These are phyloP conservation scores for Fraxinus excelsior DNA, from an alignment of 257 asterid genomes.

Conservation along the genomic window DNA sequence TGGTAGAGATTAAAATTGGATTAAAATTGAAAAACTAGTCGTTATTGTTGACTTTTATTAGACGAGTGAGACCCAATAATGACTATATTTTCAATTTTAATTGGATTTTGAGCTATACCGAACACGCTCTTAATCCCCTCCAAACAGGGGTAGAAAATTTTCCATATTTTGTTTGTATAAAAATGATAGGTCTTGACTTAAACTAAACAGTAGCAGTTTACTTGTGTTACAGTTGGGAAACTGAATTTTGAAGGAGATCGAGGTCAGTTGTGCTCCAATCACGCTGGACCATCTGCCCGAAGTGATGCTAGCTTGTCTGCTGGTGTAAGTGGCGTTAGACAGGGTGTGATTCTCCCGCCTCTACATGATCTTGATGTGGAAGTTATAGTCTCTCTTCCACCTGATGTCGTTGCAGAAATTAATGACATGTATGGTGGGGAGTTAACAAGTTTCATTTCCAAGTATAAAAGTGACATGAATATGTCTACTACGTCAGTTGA, in stretches of 20 bases:
- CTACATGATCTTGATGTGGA: conserved; percentile 77
- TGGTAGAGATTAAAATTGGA: too few relatives aligned
- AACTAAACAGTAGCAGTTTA: conserved; percentile 12
- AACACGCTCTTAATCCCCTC: too few relatives aligned
- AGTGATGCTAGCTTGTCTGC: conserved; percentile 40
- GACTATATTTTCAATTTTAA: too few relatives aligned
- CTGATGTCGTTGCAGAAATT: conserved; percentile 78
- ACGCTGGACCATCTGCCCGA: conserved; percentile 36
- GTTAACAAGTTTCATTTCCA: conserved; percentile 54
- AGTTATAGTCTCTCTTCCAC: conserved; percentile 89
- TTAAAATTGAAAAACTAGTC: too few relatives aligned
- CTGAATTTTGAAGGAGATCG: conserved; percentile 24
- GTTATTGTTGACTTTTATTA: too few relatives aligned
- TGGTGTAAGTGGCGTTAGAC: conserved; percentile 44
- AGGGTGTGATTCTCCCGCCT: conserved; percentile 64
- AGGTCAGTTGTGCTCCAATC: conserved; percentile 33
- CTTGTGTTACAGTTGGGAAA: conserved; percentile 38
- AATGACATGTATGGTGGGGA: conserved; percentile 82
- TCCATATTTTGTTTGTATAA: not conserved
- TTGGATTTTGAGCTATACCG: too few relatives aligned
- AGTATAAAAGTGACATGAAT: conserved; percentile 39
- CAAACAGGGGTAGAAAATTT: conserved; percentile 1
- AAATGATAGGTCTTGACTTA: conserved; percentile 6
- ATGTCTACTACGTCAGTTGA: conserved; percentile 22
- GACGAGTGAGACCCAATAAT: too few relatives aligned